Evolutionary conservation across 768 basidiomycete species (phyloP), one percentile per base, ranked within the genome.

Genomic region (Nevesoporus exiguus): DNA sequence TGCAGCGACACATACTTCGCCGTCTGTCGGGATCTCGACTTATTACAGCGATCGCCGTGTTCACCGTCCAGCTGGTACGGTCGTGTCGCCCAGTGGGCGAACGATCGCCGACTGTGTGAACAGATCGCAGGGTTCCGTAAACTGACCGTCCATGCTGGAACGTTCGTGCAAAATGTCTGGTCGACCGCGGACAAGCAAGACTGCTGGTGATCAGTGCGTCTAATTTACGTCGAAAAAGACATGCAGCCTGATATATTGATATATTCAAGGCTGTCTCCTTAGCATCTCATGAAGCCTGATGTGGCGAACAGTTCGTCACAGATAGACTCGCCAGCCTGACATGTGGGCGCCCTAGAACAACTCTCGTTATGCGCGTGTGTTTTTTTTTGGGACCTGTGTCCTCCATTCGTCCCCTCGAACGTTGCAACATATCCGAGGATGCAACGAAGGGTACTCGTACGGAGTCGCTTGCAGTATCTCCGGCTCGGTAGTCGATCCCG

Each of bases 341-440:
- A 66, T 66, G 65, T 44, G 65, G 65, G 54, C 3, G 58, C 65
- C 65, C 65, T 49, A 68, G 56, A 68, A 59, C 54, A 43, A 39
- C 17, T 55, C 50, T 36, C 29, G 31, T 50, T 34, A 47, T 47
- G 55, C 44, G 24, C 54, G 44, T 24, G 42, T 46, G 30, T n/a
- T 29, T 31, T 29, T 25, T 54, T n/a, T n/a, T n/a, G n/a, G 24
- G 2, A 33, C 48, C 57, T 52, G 47, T 49, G 46, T 47, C 27
- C 41, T 53, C 43, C 47, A 21, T 52, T 40, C 14, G 22, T 56
- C 40, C 65, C 65, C 61, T 51, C 44, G 65, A 66, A 63, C 66
- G 66, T 68, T 66, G 24, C 49, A 52, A 42, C 37, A 58, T 49
- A 42, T 42, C 54, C 54, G 52, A 46, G 31, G 41, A 47, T 43